These are phyloP conservation scores for Coprinopsis strossmayeri DNA, from an alignment of 768 basidiomycete genomes.

Conservation along the genomic window DNA sequence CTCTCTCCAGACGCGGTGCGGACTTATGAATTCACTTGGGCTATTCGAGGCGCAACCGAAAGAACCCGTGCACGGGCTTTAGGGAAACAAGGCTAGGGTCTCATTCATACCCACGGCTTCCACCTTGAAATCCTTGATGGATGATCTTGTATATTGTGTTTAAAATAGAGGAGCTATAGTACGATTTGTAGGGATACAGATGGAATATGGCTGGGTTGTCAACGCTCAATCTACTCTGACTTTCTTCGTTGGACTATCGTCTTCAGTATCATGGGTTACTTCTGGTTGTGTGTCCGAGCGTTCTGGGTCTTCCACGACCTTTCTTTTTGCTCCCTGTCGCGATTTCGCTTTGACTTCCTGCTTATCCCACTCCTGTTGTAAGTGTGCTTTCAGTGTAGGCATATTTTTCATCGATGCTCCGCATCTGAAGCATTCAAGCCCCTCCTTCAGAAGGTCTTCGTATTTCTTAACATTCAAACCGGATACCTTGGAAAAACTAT, in stretches of 20 bases:
- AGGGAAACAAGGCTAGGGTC: neutral
- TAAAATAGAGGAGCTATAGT: too few species aligned
- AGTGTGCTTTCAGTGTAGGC: constrained; percentile 66
- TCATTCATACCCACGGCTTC: too few species aligned
- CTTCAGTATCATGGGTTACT: neutral
- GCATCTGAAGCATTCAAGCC: constrained; percentile 69
- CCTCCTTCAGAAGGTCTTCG: constrained; percentile 61
- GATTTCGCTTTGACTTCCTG: constrained; percentile 37
- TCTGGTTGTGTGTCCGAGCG: neutral
- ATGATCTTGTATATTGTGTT: too few species aligned
- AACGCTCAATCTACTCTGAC: neutral
- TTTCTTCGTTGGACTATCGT: neutral
- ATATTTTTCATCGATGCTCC: constrained; percentile 58
- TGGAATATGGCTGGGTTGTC: neutral
- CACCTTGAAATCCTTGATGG: too few species aligned
- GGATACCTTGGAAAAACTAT: constrained; percentile 39
- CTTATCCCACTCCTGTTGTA: constrained; percentile 67
- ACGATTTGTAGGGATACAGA: neutral
- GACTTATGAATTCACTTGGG: constrained; percentile 92
- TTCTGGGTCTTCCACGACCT: constrained; percentile 20
- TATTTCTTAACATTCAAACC: constrained; percentile 45
- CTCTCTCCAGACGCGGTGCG: constrained; percentile 64
- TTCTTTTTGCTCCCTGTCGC: constrained; percentile 33
- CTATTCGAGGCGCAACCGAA: constrained; percentile 78
- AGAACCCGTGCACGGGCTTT: constrained; percentile 7